Base-by-base conservation (phyloP, 805 yeast species). In the Saturnispora gosingensis region DNA sequence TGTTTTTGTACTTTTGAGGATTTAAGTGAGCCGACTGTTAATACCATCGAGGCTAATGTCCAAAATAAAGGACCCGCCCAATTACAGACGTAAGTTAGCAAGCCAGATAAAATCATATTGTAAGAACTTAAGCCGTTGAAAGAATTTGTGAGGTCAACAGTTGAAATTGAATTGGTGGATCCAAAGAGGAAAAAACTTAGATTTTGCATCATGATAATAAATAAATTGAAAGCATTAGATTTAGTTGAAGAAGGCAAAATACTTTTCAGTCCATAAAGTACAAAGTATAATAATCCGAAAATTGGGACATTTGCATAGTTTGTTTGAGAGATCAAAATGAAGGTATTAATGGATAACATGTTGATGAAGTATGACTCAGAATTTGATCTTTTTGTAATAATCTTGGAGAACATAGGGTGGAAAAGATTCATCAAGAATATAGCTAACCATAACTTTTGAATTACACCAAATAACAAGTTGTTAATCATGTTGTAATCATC, bases 121-220 rank as follows among this genome's bases (percentile, higher is more conserved):
- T 88, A 93, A 44, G 78, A 75, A 0, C 79, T 67, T 7, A 90
- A 72, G 0, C 99, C 99, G 63, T 91, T 91, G 66, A 93, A 93
- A 0, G 97, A 90, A 63, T 91, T 90, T 0, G 96, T 80, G 24
- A 93, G 73, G 60, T 91, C 97, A 22, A 93, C 82, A 0, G 97
- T 84, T 0, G 97, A 91, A 58, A 93, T 74, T 39, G 96, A 88
- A 62, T 93, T 93, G 0, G 98, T 89, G 48, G 87, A 88, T 0
- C 98, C 98, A 64, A 85, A 74, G 20, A 87, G 86, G 69, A 87
- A 93, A 63, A 91, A 93, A 0, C 89, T 70, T 42, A 88, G 70
- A 58, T 88, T 82, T 62, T 88, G 95, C 46, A 88, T 57, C 22
- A 84, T 64, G 3, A 88, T 56, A 2, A 69, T 67, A 53, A 75